These are phyloP conservation scores for Crithidia expoeki DNA, from an alignment of 208 protist genomes.

Conservation along the genomic window DNA sequence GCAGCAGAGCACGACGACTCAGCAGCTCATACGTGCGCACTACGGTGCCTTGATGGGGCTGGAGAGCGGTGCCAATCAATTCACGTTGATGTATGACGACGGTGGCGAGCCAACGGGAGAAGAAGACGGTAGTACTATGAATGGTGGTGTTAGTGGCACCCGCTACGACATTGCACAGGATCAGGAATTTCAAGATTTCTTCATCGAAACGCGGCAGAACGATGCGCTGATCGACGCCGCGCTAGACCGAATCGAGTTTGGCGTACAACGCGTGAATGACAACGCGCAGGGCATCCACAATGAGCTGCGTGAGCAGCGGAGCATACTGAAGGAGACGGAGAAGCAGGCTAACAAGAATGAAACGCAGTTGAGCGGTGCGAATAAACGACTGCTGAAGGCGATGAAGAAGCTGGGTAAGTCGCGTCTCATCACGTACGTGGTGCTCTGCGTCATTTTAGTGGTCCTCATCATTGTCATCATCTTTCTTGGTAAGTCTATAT, in stretches of 20 bases:
- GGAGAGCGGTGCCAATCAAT: conserved; percentile 4
- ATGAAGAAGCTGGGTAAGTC: conserved; percentile 62
- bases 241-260: conserved; percentile 61
- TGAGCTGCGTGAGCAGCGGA: conserved; percentile 52
- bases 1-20: conserved; percentile 37
- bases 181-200: conserved; percentile 58
- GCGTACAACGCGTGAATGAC: conserved; percentile 50
- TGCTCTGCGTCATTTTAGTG: conserved; percentile 57
- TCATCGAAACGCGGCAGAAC: conserved; percentile 46
- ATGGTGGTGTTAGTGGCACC: neutral
- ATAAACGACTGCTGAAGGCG: conserved; percentile 41
- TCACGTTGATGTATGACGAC: conserved; percentile 30
- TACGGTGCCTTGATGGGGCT: conserved; percentile 25
- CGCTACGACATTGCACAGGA: conserved; percentile 53
- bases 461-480: conserved; percentile 59
- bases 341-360: conserved; percentile 50
- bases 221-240: conserved; percentile 54
- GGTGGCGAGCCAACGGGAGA: conserved; percentile 20
- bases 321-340: conserved; percentile 39
- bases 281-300: conserved; percentile 58
- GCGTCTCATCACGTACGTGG: conserved; percentile 45
- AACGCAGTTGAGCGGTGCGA: conserved; percentile 42
- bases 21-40: conserved; percentile 46
- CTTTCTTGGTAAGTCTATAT: conserved; percentile 48
- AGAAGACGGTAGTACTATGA: neutral